Evolutionary conservation across 257 asterid genomes (phyloP).

Genomic region (Prunella vulgaris): DNA sequence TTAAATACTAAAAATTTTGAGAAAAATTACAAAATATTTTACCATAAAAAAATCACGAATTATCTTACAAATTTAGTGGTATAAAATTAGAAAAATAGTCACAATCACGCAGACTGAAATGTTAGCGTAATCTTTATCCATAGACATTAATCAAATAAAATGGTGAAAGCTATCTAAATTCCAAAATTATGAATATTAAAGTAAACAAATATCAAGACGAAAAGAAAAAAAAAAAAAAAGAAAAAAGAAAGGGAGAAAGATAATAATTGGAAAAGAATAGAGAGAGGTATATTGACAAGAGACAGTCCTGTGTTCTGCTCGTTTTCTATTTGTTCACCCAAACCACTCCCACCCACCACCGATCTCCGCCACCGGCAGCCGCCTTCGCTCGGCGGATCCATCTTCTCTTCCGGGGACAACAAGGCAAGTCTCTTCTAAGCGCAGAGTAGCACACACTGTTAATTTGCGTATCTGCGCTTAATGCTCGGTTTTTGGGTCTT

Average conservation of each 20-base stretch:
- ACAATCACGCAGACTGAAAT: neutral
- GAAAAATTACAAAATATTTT: too few species aligned
- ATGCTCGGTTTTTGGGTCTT: constrained; percentile 15
- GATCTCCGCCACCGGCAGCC: constrained; percentile 33
- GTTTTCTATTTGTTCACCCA: constrained; percentile 22
- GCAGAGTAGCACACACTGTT: neutral
- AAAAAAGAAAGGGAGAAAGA: constrained; percentile 1
- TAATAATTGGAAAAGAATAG: constrained; percentile 7
- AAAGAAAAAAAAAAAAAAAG: too few species aligned
- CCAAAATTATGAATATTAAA: neutral
- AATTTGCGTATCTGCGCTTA: constrained; percentile 8
- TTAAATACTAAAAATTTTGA: too few species aligned
- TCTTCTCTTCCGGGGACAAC: neutral
- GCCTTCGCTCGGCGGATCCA: constrained; percentile 23
- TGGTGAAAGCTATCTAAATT: constrained; percentile 5
- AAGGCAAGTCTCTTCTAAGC: constrained; percentile 27
- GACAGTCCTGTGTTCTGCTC: constrained; percentile 27
- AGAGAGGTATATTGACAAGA: constrained; percentile 8
- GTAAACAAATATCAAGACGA: neutral
- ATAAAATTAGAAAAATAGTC: neutral
- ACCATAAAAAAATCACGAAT: too few species aligned
- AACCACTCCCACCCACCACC: constrained; percentile 31
- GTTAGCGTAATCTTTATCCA: neutral
- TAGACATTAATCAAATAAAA: neutral
- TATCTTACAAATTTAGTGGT: too few species aligned